Base-by-base conservation (phyloP, 768 basidiomycete species). In the Coprinopsis cinerea region DNA sequence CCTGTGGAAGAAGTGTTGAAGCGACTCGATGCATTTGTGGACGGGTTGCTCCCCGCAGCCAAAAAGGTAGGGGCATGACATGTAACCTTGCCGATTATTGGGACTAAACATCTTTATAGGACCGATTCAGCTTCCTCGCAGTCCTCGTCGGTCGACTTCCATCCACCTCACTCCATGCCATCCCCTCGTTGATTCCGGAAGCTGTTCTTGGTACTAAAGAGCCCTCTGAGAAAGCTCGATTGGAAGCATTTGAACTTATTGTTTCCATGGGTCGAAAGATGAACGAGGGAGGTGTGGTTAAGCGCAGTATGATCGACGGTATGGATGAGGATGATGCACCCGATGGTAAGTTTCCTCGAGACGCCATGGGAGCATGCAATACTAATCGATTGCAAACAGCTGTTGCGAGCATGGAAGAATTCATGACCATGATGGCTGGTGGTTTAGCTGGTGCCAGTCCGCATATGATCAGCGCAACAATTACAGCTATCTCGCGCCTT, bases 401-500 rank as follows among this genome's bases (percentile, higher is more conserved):
- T 46, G 67, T 69, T 46, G 94, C 92, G 0, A 89, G 65, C 59
- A 76, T 94, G 39, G 84, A 92, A 57, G 96, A 98, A 63, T 98
- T 89, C 63, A 75, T 98, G 71, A 99, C 89, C 2, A 98, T 99
- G 94, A 73, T 97, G 24, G 90, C 90, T 30, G 94, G 92, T 57
- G 96, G 96, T 50, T 69, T 98, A 41, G 93, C 92, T 7, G 94
- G 92, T 18, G 85, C 88, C 13, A 89, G 82, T 10, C 93, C 95
- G 0, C 96, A 99, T 62, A 98, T 96, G 92, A 95, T 98, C 64
- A 95, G 93, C 61, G 96, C 96, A 1, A 91, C 92, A 1, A 83
- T 98, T 46, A 97, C 93, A 4, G 91, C 92, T 0, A 82, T 99
- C 47, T 94, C 94, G 1, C 81, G 96, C 20, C 74, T 98, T 11